Evolutionary conservation across 345 rosid genomes (phyloP), one percentile per base, ranked within the genome.

Genomic region (Ailanthus altissimus): DNA sequence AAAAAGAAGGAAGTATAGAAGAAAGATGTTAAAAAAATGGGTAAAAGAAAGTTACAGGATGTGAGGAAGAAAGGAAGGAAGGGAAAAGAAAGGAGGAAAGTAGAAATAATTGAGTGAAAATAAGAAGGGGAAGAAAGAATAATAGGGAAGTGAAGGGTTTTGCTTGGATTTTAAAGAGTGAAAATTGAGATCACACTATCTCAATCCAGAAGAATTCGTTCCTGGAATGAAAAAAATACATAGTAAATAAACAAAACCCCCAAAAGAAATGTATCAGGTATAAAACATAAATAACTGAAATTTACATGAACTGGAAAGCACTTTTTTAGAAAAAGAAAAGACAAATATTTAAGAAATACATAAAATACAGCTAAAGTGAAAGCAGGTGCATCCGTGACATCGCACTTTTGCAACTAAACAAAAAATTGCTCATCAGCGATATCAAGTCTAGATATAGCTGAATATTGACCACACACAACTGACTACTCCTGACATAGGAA

Each of bases 121-220:
- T 1, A 1, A 32, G 38, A 32, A 32, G 38, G 1, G 38, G 38
- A 32, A 32, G 38, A 32, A 32, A 32, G 38, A 32, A 32, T 32
- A 32, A 32, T 32, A 32, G 3, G 3, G 38, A 32, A 32, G 3
- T 32, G 38, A 32, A 32, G 38, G 38, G 38, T 32, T 32, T n/a
- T 32, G 3, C 38, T 32, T 32, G 2, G 38, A 32, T 32, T 32
- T 32, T 32, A 32, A 32, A 32, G 38, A 32, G 38, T 32, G 38
- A 32, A 32, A 32, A 1, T 32, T 70, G 97, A 86, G 77, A 90
- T 83, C 75, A 94, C 97, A 83, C 97, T 89, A 86, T 94, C 98
- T 73, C 98, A 88, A 83, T 88, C 97, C 74, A 92, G 76, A 80
- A 94, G 97, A 85, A 92, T 82, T 36, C 82, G 92, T 77, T 92